Base-by-base conservation (phyloP, 1,139 yeast species). In the Blastobotrys persicus region DNA sequence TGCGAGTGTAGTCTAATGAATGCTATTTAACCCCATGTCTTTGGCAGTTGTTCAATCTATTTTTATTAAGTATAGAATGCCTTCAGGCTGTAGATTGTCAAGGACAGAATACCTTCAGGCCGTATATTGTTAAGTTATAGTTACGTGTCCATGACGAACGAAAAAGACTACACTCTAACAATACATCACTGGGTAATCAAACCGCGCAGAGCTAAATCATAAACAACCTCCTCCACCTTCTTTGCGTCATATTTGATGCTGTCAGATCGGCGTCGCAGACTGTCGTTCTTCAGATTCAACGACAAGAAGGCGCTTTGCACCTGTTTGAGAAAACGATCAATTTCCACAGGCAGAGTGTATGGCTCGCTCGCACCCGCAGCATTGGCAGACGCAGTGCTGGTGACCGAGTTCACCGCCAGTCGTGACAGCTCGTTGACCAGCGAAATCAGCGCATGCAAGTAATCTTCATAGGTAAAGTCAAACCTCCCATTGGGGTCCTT, bases 221-320 rank as follows among this genome's bases (percentile, higher is more conserved):
- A 66, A 12, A 66, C 63, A 11, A 66, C 60, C 47, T 65, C 69
- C 47, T 67, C 71, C 14, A 66, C 65, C 47, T 64, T 65, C 51
- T 67, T 67, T 31, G 65, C 66, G 38, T 67, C 69, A 47, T 67
- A 67, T 49, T 67, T 67, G 46, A 67, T 53, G 7, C 63, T 51
- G 48, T 67, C 71, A 16, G 56, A 57, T 5, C 68, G 59, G 31
- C 70, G 50, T 33, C 71, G 54, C 48, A 67, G 55, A 23, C 57
- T 51, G 45, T 67, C 71, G 39, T 67, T 67, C 48, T 65, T 66
- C 47, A 67, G 51, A 46, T 67, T 66, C 38, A 67, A 54, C 23
- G 59, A 53, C 55, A 61, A 52, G 44, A 66, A 64, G 1, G 65
- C 66, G 5, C 65, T 55, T 42, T 66, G 69, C 9, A 66, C 47